Percentiles rank a stretch among this genome's conserved stretches.
Conservation (phyloP, 352 stramenopile species). For the Aphanomyces astaci region DNA sequence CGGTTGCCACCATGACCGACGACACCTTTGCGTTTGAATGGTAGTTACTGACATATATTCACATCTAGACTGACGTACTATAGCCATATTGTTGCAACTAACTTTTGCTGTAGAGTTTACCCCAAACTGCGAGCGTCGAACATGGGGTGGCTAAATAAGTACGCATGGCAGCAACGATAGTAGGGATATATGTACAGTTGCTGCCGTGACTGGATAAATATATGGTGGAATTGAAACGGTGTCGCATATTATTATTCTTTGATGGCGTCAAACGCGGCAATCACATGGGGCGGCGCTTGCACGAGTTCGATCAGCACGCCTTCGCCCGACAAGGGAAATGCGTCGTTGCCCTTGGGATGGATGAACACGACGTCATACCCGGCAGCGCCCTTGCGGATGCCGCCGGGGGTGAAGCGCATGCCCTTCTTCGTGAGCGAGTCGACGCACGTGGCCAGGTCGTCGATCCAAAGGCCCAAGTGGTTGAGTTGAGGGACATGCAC, state of each 20-base stretch:
- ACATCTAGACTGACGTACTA: no score
- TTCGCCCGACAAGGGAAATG: constrained; percentile 83
- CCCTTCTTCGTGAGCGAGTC: constrained; percentile 87
- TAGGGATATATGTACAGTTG: no score
- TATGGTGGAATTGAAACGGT: constrained; percentile 9
- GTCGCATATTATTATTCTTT: background rate
- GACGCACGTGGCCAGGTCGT: constrained; percentile 89
- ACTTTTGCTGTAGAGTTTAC: no score
- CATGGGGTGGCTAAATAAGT: background rate
- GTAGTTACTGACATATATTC: no score
- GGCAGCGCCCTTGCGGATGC: constrained; percentile 94
- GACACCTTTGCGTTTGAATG: no score
- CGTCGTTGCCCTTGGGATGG: constrained; percentile 96
- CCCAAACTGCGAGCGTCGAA: no score
- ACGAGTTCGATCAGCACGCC: constrained; percentile 97
- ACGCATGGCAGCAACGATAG: no score
- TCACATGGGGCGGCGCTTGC: constrained; percentile 89
- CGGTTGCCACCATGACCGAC: no score
- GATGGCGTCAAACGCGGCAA: constrained; percentile 67
- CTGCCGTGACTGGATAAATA: no score
- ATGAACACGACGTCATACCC: constrained; percentile 98
- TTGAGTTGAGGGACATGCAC: constrained; percentile 95
- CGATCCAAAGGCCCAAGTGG: constrained; percentile 97
- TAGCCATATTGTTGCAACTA: no score
- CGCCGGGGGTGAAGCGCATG: constrained; percentile 94